Base-by-base conservation (phyloP, 2,329 filamentous ascomycete species). In the Lasiodiplodia gonubiensis region DNA sequence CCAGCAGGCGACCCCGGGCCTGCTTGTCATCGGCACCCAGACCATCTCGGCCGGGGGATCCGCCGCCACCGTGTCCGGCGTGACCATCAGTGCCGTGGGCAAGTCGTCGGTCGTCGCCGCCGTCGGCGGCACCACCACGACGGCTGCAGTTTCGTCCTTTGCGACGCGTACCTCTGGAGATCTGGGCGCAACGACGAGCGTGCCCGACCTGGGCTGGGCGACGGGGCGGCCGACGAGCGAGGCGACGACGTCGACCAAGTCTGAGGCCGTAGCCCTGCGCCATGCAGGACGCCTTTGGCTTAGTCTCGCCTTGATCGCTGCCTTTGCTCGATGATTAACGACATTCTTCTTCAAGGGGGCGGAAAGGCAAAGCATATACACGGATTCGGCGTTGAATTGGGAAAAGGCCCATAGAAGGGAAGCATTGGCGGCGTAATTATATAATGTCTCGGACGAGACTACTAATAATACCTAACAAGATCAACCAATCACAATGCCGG, bases 11-110 rank as follows among this genome's bases (percentile, higher is more conserved):
- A 35, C 39, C 12, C 18, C 25, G 2, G 57, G 57, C 3, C 8
- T 60, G n/a, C 8, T 60, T 8, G 39, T 60, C 3, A 11, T 60
- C n/a, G 53, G 57, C 3, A 12, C 39, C 5, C 48, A 35, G 6
- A 64, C 60, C 8, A 46, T 64, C n/a, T 37, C 49, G 5, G 46
- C 25, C 16, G 60, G 60, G 1, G 60, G 60, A 8, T 23, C 37
- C 10, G 60, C 60, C 4, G 60, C 48, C 8, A 53, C 60, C 7
- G n/a, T 53, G n/a, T 52, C 46, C 18, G 60, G 60, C 12, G 18
- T 53, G 7, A 30, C 25, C 3, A 30, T 64, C 18, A 64, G 60
- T 16, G 60, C 60, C 18, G 60, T 30, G 25, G 46, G 4, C 4
- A 35, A 12, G 12, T n/a, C 16, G 4, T 30, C 55, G 16, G 25